A percentile compares a stretch with the other conserved stretches of the same genome.
These are phyloP conservation scores for Penicillium brasilianum DNA, from an alignment of 2,329 filamentous ascomycete genomes.

Conservation along the genomic window DNA sequence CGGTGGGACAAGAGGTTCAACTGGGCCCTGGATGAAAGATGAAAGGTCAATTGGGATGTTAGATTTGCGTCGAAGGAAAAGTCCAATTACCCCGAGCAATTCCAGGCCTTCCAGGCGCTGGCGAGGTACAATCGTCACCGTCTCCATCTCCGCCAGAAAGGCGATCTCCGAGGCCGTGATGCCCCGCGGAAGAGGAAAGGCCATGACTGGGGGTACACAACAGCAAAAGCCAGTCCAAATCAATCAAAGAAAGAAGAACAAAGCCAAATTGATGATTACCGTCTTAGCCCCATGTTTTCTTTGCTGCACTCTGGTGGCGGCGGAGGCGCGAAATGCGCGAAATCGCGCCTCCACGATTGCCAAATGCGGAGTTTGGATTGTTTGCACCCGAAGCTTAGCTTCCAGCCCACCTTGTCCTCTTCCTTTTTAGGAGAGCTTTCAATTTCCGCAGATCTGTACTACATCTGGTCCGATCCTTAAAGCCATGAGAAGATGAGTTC, in stretches of 20 bases:
- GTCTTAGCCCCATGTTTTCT: slow-evolving; percentile 14
- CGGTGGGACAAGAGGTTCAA: slow-evolving; percentile 77
- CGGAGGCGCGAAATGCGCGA: slow-evolving; percentile 20
- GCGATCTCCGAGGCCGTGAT: slow-evolving; percentile 86
- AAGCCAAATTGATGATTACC: slow-evolving; percentile 1
- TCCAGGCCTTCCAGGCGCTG: slow-evolving; percentile 86
- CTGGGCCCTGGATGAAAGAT: slow-evolving; percentile 67
- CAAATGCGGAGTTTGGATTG: slow-evolving; percentile 37
- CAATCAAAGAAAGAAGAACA: slow-evolving; percentile 4
- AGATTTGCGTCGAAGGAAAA: neutral
- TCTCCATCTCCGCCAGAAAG: slow-evolving; percentile 97
- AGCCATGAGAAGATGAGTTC: slow-evolving; percentile 37
- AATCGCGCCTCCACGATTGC: slow-evolving; percentile 18
- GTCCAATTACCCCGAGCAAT: slow-evolving; percentile 76
- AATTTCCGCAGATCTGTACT: slow-evolving; percentile 3
- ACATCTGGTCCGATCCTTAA: neutral
- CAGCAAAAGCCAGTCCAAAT: neutral
- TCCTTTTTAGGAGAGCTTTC: slow-evolving; percentile 8
- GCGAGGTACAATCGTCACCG: slow-evolving; percentile 88
- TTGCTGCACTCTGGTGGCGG: slow-evolving; percentile 2
- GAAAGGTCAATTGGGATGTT: slow-evolving; percentile 10
- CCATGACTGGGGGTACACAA: slow-evolving; percentile 55
- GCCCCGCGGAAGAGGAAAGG: slow-evolving; percentile 65
- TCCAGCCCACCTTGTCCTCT: slow-evolving; percentile 15
- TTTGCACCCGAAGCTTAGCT: slow-evolving; percentile 36